Conservation (phyloP, 1,284 basidiomycete species). For the Amanita bisporigera region DNA sequence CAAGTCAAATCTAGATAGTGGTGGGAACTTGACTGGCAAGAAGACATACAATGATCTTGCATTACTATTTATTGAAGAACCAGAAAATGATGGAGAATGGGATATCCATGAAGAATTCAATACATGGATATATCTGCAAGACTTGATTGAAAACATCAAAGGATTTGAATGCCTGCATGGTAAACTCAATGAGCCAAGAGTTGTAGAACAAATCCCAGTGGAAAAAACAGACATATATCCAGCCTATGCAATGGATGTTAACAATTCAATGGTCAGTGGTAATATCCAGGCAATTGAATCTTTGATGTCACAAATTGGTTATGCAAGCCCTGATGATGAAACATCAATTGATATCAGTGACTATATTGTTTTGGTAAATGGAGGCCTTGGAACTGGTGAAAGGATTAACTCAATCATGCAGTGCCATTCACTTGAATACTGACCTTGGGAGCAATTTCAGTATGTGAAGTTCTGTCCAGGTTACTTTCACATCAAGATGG, state of each 20-base stretch:
- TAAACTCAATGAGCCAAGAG: neutral
- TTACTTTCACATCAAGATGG: conserved; percentile 48
- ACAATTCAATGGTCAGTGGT: conserved; percentile 17
- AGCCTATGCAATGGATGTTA: conserved; percentile 18
- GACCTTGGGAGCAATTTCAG: conserved; percentile 28
- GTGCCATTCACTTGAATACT: conserved; percentile 30
- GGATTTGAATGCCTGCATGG: neutral
- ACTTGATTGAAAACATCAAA: neutral
- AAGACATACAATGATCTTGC: neutral
- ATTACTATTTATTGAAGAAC: too few species aligned
- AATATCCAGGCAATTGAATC: conserved; percentile 9
- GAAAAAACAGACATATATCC: conserved; percentile 10
- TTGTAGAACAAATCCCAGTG: conserved; percentile 12
- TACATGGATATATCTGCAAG: neutral
- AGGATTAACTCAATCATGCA: conserved; percentile 18
- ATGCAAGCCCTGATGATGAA: conserved; percentile 14
- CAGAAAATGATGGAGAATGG: neutral
- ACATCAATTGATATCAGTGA: conserved; percentile 7
- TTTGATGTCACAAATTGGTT: conserved; percentile 14
- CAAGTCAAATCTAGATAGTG: neutral
- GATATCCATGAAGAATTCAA: neutral
- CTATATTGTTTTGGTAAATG: conserved; percentile 27
- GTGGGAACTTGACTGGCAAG: neutral
- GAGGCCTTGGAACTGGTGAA: conserved; percentile 34
- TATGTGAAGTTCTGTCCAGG: conserved; percentile 38